Conservation (phyloP, 1,284 basidiomycete species). For the Pulchroboletus neoregius region DNA sequence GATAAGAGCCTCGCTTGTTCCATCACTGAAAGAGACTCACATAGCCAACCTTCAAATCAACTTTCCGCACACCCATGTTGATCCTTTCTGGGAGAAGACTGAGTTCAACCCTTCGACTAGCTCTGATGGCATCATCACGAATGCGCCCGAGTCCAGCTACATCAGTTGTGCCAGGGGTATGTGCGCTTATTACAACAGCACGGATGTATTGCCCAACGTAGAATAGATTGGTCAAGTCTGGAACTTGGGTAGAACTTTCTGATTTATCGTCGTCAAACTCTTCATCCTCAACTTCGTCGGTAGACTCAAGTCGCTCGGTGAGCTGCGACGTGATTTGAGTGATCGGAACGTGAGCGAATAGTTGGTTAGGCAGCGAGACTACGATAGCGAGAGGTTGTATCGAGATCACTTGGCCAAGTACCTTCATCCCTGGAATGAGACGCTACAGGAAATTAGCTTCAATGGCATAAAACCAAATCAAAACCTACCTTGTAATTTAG, state of each 20-base stretch:
- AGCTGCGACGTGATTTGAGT: slow-evolving; percentile 89
- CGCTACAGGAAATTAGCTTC: slow-evolving; percentile 47
- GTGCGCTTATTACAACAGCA: slow-evolving; percentile 68
- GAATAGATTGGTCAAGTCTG: slow-evolving; percentile 78
- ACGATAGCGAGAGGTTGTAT: slow-evolving; percentile 90
- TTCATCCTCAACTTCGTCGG: slow-evolving; percentile 45
- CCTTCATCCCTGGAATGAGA: slow-evolving; percentile 78
- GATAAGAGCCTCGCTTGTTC: slow-evolving; percentile 4
- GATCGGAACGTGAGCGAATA: slow-evolving; percentile 93
- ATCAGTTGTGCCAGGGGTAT: slow-evolving; percentile 59
- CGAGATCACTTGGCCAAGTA: slow-evolving; percentile 83
- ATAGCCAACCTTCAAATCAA: slow-evolving; percentile 76
- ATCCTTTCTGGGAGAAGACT: slow-evolving; percentile 83
- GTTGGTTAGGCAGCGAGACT: slow-evolving; percentile 91
- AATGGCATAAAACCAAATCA: neutral
- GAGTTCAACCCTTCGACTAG: slow-evolving; percentile 81
- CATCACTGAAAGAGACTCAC: slow-evolving; percentile 40
- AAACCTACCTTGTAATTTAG: slow-evolving; percentile 83
- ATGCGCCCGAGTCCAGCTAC: slow-evolving; percentile 52
- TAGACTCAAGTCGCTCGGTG: slow-evolving; percentile 65
- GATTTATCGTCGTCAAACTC: slow-evolving; percentile 46
- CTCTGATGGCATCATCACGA: slow-evolving; percentile 62
- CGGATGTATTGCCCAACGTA: slow-evolving; percentile 83
- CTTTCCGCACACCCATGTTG: slow-evolving; percentile 77
- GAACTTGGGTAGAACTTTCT: slow-evolving; percentile 40